These are phyloP conservation scores for Marvania coccoides DNA, from an alignment of 139 green algal genomes.

Conservation along the genomic window DNA sequence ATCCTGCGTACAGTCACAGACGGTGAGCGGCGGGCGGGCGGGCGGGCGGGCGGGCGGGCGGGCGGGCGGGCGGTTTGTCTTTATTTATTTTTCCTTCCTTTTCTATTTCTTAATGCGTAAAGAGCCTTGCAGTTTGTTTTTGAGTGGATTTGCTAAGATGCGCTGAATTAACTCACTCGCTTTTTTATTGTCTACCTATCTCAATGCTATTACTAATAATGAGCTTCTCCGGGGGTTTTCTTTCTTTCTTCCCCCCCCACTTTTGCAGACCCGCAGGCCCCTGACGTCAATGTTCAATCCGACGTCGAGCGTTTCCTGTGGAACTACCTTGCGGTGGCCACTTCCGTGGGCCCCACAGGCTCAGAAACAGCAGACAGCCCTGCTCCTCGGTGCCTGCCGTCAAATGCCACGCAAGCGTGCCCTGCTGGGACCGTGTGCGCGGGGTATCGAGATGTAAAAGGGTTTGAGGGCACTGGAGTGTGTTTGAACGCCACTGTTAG, in stretches of 20 bases:
- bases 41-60: too few species aligned
- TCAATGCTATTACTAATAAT: too few species aligned
- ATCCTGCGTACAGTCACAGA: conserved; percentile 31
- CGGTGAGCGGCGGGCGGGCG: too few species aligned
- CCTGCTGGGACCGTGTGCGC: conserved; percentile 8
- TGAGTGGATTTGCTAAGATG: not conserved
- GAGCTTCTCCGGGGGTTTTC: too few species aligned
- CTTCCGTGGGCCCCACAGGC: not conserved
- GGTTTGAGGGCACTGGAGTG: conserved; percentile 18
- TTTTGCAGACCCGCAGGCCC: conserved; percentile 11
- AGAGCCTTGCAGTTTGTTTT: not conserved
- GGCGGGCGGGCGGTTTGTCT: too few species aligned
- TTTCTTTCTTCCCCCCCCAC: not conserved
- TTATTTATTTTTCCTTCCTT: not conserved
- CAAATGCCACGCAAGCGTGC: conserved; percentile 7
- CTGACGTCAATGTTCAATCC: conserved; percentile 14
- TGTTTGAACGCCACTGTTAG: conserved; percentile 42
- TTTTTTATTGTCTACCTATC: not conserved
- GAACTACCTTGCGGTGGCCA: conserved; percentile 33
- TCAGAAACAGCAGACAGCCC: not conserved
- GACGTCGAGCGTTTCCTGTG: conserved; percentile 45
- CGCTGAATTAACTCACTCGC: not conserved
- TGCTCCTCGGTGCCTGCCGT: not conserved
- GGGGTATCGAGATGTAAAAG: conserved; percentile 1
- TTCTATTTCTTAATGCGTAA: not conserved